Percentiles rank a stretch among this genome's conserved stretches.
These are phyloP conservation scores for Gaeumannomyces tritici DNA, from an alignment of 2,329 filamentous ascomycete genomes.

Conservation along the genomic window DNA sequence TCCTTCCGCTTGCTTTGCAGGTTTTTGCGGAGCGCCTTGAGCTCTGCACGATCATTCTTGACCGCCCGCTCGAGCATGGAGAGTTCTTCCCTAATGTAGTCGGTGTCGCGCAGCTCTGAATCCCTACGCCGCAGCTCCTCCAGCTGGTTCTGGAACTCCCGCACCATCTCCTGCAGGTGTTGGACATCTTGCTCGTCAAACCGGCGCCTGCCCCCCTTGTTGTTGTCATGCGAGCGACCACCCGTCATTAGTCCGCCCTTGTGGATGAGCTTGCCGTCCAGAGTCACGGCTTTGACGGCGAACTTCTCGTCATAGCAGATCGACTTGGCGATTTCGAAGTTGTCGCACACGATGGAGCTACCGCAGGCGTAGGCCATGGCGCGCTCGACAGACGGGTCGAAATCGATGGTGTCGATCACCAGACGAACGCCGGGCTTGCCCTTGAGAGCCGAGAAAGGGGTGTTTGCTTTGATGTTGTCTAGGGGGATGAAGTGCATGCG, in stretches of 20 bases:
- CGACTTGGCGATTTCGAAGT: conserved; percentile 73
- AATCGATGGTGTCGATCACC: conserved; percentile 94
- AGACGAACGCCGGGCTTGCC: conserved; percentile 77
- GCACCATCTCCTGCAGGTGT: conserved; percentile 63
- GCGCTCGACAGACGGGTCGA: conserved; percentile 77
- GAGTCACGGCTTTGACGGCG: conserved; percentile 85
- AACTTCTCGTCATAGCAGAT: conserved; percentile 79
- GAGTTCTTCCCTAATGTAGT: conserved; percentile 70
- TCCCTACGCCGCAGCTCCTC: conserved; percentile 66
- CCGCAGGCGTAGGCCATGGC: conserved; percentile 94
- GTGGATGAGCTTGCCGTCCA: conserved; percentile 94
- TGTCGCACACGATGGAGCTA: conserved; percentile 90
- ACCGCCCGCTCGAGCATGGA: conserved; percentile 71
- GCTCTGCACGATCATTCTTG: conserved; percentile 61
- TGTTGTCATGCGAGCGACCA: conserved; percentile 67
- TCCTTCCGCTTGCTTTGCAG: conserved; percentile 76
- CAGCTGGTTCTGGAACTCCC: neutral
- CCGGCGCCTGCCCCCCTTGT: conserved; percentile 65
- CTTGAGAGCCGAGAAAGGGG: conserved; percentile 83
- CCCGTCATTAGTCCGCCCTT: conserved; percentile 96
- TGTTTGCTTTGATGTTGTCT: conserved; percentile 93
- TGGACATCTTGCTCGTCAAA: conserved; percentile 90
- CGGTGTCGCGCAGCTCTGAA: conserved; percentile 67
- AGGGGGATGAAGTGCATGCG: conserved; percentile 93
- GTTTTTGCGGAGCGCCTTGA: conserved; percentile 72